Evolutionary conservation across 2,329 filamentous ascomycete species (phyloP).

Genomic region (Penicillium palitans): DNA sequence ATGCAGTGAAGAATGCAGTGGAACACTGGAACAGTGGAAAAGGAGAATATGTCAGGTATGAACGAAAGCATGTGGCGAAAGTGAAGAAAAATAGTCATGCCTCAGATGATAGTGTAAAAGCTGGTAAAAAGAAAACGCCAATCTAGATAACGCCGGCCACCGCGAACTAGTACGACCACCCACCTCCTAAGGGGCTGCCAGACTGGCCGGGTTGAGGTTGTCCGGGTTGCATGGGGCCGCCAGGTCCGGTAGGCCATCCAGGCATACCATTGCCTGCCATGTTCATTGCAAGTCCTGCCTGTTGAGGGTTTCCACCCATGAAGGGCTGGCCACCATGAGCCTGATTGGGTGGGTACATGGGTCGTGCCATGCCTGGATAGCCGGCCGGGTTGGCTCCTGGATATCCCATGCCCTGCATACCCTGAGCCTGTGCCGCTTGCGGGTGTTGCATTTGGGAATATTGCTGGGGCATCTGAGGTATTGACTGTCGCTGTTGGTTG

Average conservation of each 20-base stretch:
- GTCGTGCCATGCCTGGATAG: conserved; percentile 39
- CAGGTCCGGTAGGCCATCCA: conserved; percentile 39
- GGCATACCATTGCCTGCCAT: conserved; percentile 40
- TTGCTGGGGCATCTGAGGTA: conserved; percentile 40
- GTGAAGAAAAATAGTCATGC: conserved; percentile 5
- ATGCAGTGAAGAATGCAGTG: conserved; percentile 22
- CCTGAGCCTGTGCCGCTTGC: conserved; percentile 33
- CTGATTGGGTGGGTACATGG: conserved; percentile 42
- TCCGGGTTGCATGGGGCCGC: conserved; percentile 39
- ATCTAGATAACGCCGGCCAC: conserved; percentile 29
- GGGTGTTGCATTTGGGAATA: conserved; percentile 39
- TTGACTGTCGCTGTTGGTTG: conserved; percentile 39
- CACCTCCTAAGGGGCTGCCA: conserved; percentile 39
- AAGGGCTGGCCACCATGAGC: conserved; percentile 36
- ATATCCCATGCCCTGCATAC: conserved; percentile 35
- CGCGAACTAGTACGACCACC: conserved; percentile 38
- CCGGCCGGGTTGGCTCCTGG: conserved; percentile 35
- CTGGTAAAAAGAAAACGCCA: conserved; percentile 20
- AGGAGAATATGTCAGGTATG: conserved; percentile 16
- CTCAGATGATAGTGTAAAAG: conserved; percentile 15
- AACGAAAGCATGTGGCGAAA: conserved; percentile 9
- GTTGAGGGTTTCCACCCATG: conserved; percentile 38
- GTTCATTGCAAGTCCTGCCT: conserved; percentile 37
- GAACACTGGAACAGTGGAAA: conserved; percentile 13
- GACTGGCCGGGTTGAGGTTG: conserved; percentile 42